These are phyloP conservation scores for Brassica cretica DNA, from an alignment of 345 rosid genomes.

Conservation along the genomic window DNA sequence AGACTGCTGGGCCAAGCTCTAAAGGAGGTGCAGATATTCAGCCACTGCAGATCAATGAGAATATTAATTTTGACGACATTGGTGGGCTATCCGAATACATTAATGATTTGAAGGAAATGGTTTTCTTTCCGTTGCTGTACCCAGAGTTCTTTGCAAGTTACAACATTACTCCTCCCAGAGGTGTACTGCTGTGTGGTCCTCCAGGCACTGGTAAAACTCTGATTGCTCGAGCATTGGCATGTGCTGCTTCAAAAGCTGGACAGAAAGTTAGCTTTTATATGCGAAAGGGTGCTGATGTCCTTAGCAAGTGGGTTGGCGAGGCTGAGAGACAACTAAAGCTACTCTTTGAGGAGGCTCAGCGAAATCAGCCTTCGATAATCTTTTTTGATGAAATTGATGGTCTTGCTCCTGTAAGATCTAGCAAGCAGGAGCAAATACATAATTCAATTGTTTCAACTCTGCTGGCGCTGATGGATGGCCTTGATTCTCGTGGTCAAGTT, in stretches of 20 bases:
- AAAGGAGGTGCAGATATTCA: conserved; percentile 99
- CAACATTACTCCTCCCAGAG: conserved; percentile 95
- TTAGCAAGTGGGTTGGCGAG: conserved; percentile 99
- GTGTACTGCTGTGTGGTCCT: conserved; percentile 97
- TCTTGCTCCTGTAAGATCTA: conserved; percentile 98
- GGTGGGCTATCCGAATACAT: conserved; percentile 96
- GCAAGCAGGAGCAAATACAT: conserved; percentile 99
- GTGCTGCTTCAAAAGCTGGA: conserved; percentile 99
- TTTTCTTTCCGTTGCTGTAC: conserved; percentile 92
- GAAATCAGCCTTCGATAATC: conserved; percentile 97
- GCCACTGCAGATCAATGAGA: conserved; percentile 94
- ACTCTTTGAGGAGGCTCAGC: conserved; percentile 98
- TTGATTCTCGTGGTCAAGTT: conserved; percentile 99
- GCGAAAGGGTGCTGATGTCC: conserved; percentile 99
- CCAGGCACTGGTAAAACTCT: conserved; percentile 99
- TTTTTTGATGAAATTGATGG: conserved; percentile 99
- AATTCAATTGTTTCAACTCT: conserved; percentile 98
- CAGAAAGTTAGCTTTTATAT: conserved; percentile 99
- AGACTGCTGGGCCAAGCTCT: conserved; percentile 99
- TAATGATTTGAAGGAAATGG: conserved; percentile 99
- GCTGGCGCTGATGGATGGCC: conserved; percentile 99
- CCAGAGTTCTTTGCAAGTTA: conserved; percentile 99
- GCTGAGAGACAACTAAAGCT: conserved; percentile 98
- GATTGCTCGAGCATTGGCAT: conserved; percentile 98
- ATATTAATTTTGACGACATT: conserved; percentile 90